Evolutionary conservation across 1,284 basidiomycete genomes (phyloP).

Genomic region (Cutaneotrichosporon sp.): DNA sequence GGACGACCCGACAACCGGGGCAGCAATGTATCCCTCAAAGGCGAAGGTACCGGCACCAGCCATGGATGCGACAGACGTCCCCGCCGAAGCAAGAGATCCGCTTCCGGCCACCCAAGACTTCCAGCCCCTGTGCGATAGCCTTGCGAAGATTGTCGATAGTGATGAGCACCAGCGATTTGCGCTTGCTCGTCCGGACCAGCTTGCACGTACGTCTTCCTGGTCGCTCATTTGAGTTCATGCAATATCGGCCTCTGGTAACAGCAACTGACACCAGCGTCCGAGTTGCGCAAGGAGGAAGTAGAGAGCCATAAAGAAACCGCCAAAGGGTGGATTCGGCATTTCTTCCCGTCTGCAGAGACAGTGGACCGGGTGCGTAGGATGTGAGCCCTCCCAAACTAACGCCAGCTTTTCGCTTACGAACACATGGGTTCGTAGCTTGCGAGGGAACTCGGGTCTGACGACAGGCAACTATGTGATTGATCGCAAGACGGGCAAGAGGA

Average conservation of each 20-base stretch:
- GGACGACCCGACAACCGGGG: not conserved
- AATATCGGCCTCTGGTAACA: too few species aligned
- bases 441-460: too few species aligned
- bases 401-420: slow-evolving; percentile 42
- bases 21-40: not conserved
- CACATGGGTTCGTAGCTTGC: slow-evolving; percentile 44
- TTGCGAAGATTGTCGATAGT: slow-evolving; percentile 31
- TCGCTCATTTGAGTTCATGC: not conserved
- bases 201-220: slow-evolving; percentile 34
- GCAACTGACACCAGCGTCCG: slow-evolving; percentile 26
- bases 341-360: slow-evolving; percentile 39
- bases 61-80: not conserved
- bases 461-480: slow-evolving; percentile 63
- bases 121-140: slow-evolving; percentile 29
- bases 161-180: slow-evolving; percentile 4
- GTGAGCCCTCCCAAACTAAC: not conserved
- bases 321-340: slow-evolving; percentile 32
- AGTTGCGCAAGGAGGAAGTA: slow-evolving; percentile 30
- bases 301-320: slow-evolving; percentile 27
- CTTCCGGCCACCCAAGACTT: too few species aligned
- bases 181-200: slow-evolving; percentile 18
- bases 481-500: slow-evolving; percentile 57
- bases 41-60: not conserved
- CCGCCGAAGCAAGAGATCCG: too few species aligned
- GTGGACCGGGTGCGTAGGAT: slow-evolving; percentile 33